Evolutionary conservation across 2,329 filamentous ascomycete genomes (phyloP).

Genomic region (Coniochaeta ligniaria): DNA sequence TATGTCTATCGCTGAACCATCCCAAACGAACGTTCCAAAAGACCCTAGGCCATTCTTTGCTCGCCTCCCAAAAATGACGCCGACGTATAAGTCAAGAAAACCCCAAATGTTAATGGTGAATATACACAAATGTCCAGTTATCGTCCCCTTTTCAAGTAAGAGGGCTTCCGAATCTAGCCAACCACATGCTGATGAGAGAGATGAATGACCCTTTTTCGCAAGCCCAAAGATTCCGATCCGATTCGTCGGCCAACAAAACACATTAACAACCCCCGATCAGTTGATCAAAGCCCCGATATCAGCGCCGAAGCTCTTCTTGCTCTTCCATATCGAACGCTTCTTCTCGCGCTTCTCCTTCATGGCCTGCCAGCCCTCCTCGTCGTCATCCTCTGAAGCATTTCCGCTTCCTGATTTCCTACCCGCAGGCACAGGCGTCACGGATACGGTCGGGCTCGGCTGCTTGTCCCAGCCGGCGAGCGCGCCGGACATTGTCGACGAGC

Average conservation of each 20-base stretch:
- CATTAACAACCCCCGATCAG: conserved; percentile 15
- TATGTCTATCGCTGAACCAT: conserved; percentile 19
- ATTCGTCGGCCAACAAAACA: not conserved
- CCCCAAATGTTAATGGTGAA: not conserved
- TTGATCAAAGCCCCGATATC: conserved; percentile 42
- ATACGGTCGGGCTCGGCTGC: conserved; percentile 27
- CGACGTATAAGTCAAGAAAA: not conserved
- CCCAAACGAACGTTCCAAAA: conserved; percentile 2
- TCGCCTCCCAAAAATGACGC: not conserved
- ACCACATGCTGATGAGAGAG: not conserved
- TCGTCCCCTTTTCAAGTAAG: not conserved
- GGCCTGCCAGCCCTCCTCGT: conserved; percentile 62
- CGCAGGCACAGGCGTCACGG: not conserved
- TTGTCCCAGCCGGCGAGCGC: conserved; percentile 23
- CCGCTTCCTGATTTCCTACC: conserved; percentile 22
- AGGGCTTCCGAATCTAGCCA: not conserved
- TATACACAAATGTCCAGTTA: not conserved
- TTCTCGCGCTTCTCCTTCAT: conserved; percentile 64
- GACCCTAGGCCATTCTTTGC: not conserved
- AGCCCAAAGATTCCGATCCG: not conserved
- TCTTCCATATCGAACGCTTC: conserved; percentile 59
- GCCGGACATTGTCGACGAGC: conserved; percentile 36
- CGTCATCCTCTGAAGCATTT: conserved; percentile 53
- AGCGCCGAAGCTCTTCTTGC: conserved; percentile 46
- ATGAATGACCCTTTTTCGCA: not conserved